Evolutionary conservation across 2,329 filamentous ascomycete species (phyloP).

Genomic region (Colletotrichum sojae): DNA sequence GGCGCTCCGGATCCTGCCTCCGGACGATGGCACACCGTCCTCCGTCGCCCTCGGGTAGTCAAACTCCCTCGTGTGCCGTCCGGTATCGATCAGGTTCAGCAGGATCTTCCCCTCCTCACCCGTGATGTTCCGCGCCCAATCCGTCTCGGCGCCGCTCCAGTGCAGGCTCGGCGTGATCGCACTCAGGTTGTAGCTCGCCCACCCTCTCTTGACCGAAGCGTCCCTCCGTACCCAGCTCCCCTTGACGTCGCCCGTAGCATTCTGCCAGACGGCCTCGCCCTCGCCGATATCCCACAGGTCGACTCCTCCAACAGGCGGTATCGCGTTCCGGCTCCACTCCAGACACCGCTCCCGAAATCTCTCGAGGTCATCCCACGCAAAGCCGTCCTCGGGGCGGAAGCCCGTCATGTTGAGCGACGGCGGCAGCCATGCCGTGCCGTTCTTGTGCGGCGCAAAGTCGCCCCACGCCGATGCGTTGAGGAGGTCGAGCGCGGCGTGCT

Average conservation of each 20-base stretch:
- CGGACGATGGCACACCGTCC: slow-evolving; percentile 55
- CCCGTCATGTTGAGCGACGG: slow-evolving; percentile 81
- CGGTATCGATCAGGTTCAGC: slow-evolving; percentile 69
- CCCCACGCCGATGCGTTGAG: slow-evolving; percentile 72
- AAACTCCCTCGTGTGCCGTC: slow-evolving; percentile 61
- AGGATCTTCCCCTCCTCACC: slow-evolving; percentile 78
- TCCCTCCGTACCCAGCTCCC: slow-evolving; percentile 80
- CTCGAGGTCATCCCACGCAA: slow-evolving; percentile 82
- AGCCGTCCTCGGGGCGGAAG: slow-evolving; percentile 79
- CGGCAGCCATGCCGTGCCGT: slow-evolving; percentile 32
- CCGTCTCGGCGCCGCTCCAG: slow-evolving; percentile 71
- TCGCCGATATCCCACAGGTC: slow-evolving; percentile 56
- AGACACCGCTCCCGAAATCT: slow-evolving; percentile 76
- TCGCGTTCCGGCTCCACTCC: slow-evolving; percentile 70
- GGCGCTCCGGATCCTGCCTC: slow-evolving; percentile 76
- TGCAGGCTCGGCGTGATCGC: slow-evolving; percentile 74
- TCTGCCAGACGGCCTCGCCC: slow-evolving; percentile 75
- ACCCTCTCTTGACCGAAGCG: slow-evolving; percentile 61
- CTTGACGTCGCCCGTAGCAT: slow-evolving; percentile 81
- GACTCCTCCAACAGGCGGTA: slow-evolving; percentile 56
- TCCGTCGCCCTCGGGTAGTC: slow-evolving; percentile 58
- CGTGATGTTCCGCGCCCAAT: slow-evolving; percentile 87
- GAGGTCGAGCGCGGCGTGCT: slow-evolving; percentile 65
- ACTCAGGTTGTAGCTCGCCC: slow-evolving; percentile 73
- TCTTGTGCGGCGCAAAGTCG: slow-evolving; percentile 67